Evolutionary conservation across 2,329 filamentous ascomycete genomes (phyloP), one percentile per base, ranked within the genome.

Genomic region (Lasiodiplodia hormozganensis): DNA sequence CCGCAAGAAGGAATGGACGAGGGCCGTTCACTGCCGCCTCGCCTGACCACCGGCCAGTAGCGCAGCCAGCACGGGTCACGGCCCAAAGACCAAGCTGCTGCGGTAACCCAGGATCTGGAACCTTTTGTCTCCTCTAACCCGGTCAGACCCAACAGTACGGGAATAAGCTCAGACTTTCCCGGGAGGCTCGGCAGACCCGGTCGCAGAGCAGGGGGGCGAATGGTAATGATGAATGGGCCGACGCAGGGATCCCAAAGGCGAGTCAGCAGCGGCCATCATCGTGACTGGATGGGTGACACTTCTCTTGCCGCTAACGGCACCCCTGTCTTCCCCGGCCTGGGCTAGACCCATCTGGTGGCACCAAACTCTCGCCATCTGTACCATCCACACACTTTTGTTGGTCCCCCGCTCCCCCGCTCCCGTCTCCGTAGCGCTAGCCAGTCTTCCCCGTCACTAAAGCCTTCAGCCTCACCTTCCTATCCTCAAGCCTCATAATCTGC

Each of bases 241-340:
- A 18, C 40, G 14, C 40, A 43, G 18, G 40, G 40, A 43, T 7
- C 14, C 16, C 40, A 5, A 16, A 7, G 16, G 16, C 40, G 40
- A 47, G 16, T 57, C 54, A 38, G 18, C 53, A 57, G 8, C 10
- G 4, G 10, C 51, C 51, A 53, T 47, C 43, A 47, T 47, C 18
- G 43, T 47, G 43, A 47, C 40, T n/a, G 43, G 43, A n/a, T 47
- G 31, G 31, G 43, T 47, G 43, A 21, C 43, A 47, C 43, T 11
- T 47, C 12, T 21, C 7, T 11, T 47, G 43, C 51, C 51, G 12
- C 51, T 23, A 53, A 53, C n/a, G n/a, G 36, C 18, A 49, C 31
- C 57, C 58, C 58, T 62, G 58, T 28, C 58, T 62, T 62, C 40
- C 57, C 57, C 58, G 34, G 40, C 3, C 40, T 11, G 40, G 25